These are phyloP conservation scores for Elaphomyces granulatus DNA, from an alignment of 495 filamentous ascomycete species.

Conservation along the genomic window DNA sequence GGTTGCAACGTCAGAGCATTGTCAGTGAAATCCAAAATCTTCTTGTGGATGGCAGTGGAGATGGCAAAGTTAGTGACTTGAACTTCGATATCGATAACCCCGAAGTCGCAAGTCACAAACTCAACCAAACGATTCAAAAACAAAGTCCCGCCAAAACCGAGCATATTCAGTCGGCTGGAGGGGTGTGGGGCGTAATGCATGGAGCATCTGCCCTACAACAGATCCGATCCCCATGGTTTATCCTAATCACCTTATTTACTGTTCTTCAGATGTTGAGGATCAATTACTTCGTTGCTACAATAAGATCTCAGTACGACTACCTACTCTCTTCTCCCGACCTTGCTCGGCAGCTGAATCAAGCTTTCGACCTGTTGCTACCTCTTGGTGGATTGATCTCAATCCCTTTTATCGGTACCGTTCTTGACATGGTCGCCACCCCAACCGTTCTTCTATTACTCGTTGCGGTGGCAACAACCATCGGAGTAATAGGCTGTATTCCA, in stretches of 20 bases:
- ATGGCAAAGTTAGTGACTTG: constrained; percentile 14
- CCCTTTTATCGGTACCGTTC: constrained; percentile 72
- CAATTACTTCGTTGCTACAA: constrained; percentile 94
- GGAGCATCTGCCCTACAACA: constrained; percentile 55
- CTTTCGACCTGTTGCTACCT: constrained; percentile 83
- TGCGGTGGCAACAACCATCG: constrained; percentile 56
- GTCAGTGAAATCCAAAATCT: constrained; percentile 61
- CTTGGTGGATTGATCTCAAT: constrained; percentile 72
- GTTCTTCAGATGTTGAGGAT: constrained; percentile 87
- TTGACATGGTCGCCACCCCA: constrained; percentile 64
- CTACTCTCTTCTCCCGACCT: constrained; percentile 45
- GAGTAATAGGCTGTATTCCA: constrained; percentile 62
- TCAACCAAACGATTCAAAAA: constrained; percentile 6
- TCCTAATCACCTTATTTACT: constrained; percentile 76
- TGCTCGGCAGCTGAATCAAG: constrained; percentile 58
- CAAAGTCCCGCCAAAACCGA: neutral
- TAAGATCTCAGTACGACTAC: constrained; percentile 70
- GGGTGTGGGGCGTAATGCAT: constrained; percentile 86
- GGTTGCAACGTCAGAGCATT: constrained; percentile 50
- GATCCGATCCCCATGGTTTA: constrained; percentile 73
- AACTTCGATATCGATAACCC: neutral
- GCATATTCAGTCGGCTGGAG: constrained; percentile 26
- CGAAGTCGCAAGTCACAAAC: constrained; percentile 17
- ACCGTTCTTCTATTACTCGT: constrained; percentile 66
- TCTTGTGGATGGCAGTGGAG: constrained; percentile 40